A percentile compares a stretch with the other conserved stretches of the same genome.
Conservation (phyloP, 176 grass and related monocot species). For the Luzula sylvatica region DNA sequence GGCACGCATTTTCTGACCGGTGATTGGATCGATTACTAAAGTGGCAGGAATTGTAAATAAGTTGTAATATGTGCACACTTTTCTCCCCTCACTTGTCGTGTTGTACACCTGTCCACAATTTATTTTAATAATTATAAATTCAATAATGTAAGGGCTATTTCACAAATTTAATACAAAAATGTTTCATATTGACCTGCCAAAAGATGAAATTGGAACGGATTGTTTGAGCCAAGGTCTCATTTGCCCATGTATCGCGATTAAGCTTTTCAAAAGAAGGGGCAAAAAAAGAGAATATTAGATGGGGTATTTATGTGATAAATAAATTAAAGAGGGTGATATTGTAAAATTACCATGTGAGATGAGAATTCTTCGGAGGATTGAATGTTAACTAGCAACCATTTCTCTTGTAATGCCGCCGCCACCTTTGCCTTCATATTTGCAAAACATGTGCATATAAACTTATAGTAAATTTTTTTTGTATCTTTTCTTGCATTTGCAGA, state of each 20-base stretch:
- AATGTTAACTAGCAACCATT: slow-evolving; percentile 92
- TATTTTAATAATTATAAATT: no score
- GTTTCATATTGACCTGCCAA: slow-evolving; percentile 68
- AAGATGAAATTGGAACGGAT: slow-evolving; percentile 94
- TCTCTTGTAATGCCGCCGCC: slow-evolving; percentile 61
- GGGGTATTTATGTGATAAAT: slow-evolving; percentile 8
- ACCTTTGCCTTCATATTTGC: slow-evolving; percentile 60
- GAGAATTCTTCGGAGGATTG: slow-evolving; percentile 82
- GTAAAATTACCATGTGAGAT: slow-evolving; percentile 85
- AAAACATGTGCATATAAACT: slow-evolving; percentile 8
- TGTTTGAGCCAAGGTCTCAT: slow-evolving; percentile 72
- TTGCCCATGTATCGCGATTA: slow-evolving; percentile 95
- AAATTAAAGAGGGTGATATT: background rate
- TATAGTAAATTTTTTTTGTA: background rate
- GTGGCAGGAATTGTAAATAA: slow-evolving; percentile 65
- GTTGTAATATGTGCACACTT: slow-evolving; percentile 90
- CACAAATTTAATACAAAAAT: background rate
- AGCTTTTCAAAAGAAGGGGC: slow-evolving; percentile 44
- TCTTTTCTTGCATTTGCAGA: background rate
- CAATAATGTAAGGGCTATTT: background rate
- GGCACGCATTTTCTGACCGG: slow-evolving; percentile 79
- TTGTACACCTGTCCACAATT: slow-evolving; percentile 59
- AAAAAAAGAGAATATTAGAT: slow-evolving; percentile 16
- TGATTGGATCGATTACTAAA: slow-evolving; percentile 82
- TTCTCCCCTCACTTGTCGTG: slow-evolving; percentile 74